These are phyloP conservation scores for Diaporthe ampelina DNA, from an alignment of 2,329 filamentous ascomycete species.

Conservation along the genomic window DNA sequence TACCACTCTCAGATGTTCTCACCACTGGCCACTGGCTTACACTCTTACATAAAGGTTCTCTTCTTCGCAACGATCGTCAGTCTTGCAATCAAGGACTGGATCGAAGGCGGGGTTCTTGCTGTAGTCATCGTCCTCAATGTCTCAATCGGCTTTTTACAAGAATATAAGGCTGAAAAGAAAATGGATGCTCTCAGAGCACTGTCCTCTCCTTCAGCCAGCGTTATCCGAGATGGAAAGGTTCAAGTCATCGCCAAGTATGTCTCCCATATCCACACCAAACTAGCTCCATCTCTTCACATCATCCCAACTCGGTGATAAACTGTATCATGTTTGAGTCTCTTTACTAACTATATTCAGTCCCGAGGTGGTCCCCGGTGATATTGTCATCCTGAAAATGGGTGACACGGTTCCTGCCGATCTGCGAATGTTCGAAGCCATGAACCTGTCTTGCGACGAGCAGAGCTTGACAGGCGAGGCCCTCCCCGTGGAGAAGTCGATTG, in stretches of 20 bases:
- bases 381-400: constrained; percentile 77
- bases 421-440: constrained; percentile 80
- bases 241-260: constrained; percentile 70
- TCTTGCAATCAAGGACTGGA: constrained; percentile 70
- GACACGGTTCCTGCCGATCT: constrained; percentile 83
- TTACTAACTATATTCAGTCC: constrained; percentile 56
- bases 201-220: constrained; percentile 73
- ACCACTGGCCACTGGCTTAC: constrained; percentile 56
- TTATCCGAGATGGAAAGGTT: constrained; percentile 71
- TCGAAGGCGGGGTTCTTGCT: constrained; percentile 53
- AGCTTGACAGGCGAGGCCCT: constrained; percentile 83
- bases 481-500: constrained; percentile 76
- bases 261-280: constrained; percentile 41
- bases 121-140: constrained; percentile 71
- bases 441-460: constrained; percentile 83
- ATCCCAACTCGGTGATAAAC: background rate
- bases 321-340: background rate
- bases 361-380: constrained; percentile 79
- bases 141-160: constrained; percentile 76
- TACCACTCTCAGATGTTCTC: background rate
- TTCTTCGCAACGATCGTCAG: constrained; percentile 82
- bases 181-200: constrained; percentile 75
- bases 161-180: constrained; percentile 75
- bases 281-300: too few species aligned
- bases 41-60: constrained; percentile 73